Evolutionary conservation across 306 rosid species (phyloP).

Genomic region (Crataegus laevigata): DNA sequence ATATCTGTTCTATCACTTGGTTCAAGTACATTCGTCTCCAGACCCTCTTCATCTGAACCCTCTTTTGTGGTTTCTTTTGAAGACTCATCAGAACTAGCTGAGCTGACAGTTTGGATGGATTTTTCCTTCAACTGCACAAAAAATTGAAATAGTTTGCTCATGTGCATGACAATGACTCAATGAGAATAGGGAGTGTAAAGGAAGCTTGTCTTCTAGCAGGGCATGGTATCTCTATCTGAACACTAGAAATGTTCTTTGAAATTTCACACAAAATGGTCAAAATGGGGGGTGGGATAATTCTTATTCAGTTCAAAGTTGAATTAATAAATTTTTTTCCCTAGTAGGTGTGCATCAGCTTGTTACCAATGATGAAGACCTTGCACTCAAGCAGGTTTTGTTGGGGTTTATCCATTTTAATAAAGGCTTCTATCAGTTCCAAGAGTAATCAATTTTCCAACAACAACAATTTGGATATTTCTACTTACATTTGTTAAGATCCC

Average conservation of each 20-base stretch:
- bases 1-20: constrained; percentile 34
- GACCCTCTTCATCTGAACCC: constrained; percentile 75
- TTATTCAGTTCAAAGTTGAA: neutral
- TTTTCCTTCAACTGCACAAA: constrained; percentile 56
- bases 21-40: constrained; percentile 45
- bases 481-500: neutral
- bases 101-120: constrained; percentile 40
- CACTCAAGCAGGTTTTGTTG: neutral
- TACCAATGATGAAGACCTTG: neutral
- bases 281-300: neutral
- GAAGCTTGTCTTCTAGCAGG: neutral
- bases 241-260: neutral
- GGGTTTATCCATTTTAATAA: neutral
- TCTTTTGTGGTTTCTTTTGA: constrained; percentile 66
- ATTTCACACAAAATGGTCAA: neutral
- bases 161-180: constrained; percentile 1
- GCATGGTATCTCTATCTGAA: neutral
- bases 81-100: constrained; percentile 58
- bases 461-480: neutral
- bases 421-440: neutral
- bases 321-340: neutral
- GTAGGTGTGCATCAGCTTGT: neutral
- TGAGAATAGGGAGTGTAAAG: neutral
- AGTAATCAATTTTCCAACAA: neutral
- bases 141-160: constrained; percentile 23